These are phyloP conservation scores for Aspergillus sp. DNA, from an alignment of 2,329 filamentous ascomycete genomes.

Conservation along the genomic window DNA sequence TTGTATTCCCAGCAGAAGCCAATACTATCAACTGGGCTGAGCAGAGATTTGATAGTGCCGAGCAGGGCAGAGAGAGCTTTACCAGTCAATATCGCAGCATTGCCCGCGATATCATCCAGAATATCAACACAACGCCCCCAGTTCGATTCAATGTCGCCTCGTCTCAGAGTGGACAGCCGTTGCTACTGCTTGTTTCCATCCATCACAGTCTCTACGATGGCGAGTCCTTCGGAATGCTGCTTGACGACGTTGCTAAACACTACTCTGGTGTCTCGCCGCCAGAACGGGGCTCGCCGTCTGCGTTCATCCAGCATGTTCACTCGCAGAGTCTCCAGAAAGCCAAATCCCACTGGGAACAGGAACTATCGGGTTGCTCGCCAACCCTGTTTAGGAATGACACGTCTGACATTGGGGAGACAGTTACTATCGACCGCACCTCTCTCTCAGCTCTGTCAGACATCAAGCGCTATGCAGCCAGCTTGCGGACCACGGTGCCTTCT, in stretches of 20 bases:
- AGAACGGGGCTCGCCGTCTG: background rate
- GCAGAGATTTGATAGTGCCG: background rate
- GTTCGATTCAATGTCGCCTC: background rate
- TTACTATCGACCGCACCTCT: background rate
- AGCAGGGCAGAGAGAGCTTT: background rate
- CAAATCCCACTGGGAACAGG: background rate
- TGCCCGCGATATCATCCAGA: background rate
- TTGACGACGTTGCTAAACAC: constrained; percentile 12
- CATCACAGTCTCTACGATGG: constrained; percentile 18
- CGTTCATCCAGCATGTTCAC: background rate
- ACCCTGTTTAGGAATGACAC: background rate
- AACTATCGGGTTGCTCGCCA: background rate
- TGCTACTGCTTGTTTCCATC: constrained; percentile 15
- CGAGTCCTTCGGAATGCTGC: constrained; percentile 12
- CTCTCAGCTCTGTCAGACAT: background rate
- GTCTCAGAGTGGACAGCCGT: background rate
- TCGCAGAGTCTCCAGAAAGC: background rate
- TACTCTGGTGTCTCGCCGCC: constrained; percentile 7
- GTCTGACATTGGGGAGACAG: background rate
- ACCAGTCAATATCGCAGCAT: background rate
- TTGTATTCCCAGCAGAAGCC: background rate
- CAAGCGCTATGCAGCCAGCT: background rate
- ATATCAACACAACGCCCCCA: background rate
- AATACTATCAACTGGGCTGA: background rate
- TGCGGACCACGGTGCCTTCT: background rate